These are phyloP conservation scores for Hypomontagnella submonticulosa DNA, from an alignment of 495 filamentous ascomycete species.

Conservation along the genomic window DNA sequence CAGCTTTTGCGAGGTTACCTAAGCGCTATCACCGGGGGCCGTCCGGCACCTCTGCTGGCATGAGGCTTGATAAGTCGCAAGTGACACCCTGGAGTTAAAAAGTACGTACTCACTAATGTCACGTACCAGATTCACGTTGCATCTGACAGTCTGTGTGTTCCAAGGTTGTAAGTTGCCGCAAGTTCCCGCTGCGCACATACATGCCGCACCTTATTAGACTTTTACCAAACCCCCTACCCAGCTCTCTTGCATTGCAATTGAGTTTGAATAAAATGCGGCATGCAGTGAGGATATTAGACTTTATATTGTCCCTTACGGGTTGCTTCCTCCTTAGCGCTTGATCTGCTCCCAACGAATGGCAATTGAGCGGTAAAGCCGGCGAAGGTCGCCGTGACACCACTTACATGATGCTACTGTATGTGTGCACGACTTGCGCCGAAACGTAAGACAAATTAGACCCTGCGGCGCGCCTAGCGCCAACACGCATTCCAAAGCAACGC, in stretches of 20 bases:
- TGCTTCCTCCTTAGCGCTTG: neutral
- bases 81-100: conserved; percentile 8
- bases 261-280: conserved; percentile 4
- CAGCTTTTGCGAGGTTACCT: conserved; percentile 19
- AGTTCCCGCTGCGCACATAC: conserved; percentile 31
- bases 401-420: neutral
- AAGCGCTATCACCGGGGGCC: conserved; percentile 20
- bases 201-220: conserved; percentile 7
- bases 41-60: conserved; percentile 20
- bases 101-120: conserved; percentile 4
- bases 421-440: conserved; percentile 14
- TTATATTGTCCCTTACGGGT: neutral
- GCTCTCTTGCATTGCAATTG: neutral
- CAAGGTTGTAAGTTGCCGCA: conserved; percentile 21
- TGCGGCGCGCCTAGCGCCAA: conserved; percentile 18
- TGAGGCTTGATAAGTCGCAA: conserved; percentile 29
- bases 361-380: neutral
- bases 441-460: conserved; percentile 7
- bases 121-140: conserved; percentile 5
- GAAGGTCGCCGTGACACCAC: conserved; percentile 13
- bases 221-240: conserved; percentile 21
- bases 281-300: conserved; percentile 4
- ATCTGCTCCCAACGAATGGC: conserved; percentile 6
- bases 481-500: conserved; percentile 7
- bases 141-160: conserved; percentile 19